phyloP scores from a whole-genome alignment of 164 flowering plant species.

The Akebia trifoliata region DNA sequence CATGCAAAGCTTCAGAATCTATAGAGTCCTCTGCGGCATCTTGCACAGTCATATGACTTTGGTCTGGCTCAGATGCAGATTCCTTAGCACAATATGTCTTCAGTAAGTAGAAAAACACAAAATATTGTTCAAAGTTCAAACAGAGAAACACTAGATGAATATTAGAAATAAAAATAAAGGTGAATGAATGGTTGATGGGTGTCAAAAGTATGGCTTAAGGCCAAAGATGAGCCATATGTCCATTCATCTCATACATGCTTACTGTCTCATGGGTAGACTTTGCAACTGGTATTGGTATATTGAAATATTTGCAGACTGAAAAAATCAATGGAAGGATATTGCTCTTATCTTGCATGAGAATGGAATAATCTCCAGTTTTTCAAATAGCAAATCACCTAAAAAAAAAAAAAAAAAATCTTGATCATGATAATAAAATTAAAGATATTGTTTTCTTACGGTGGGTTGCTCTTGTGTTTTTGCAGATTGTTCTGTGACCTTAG shows the following conservation, averaged over 20 bases:
- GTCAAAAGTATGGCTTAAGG: too few species aligned
- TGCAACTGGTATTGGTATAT: too few species aligned
- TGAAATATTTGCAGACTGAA: too few species aligned
- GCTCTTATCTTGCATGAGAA: too few species aligned
- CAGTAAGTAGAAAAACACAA: conserved; percentile 11
- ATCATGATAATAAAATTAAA: not conserved
- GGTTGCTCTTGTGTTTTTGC: conserved; percentile 61
- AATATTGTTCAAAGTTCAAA: not conserved
- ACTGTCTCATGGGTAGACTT: too few species aligned
- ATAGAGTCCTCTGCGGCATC: conserved; percentile 45
- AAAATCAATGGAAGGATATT: too few species aligned
- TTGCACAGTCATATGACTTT: conserved; percentile 37
- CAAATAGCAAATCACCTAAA: not conserved
- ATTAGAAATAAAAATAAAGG: not conserved
- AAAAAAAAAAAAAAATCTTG: not conserved
- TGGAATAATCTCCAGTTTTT: not conserved
- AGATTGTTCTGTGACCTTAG: conserved; percentile 65
- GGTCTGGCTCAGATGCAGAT: conserved; percentile 51
- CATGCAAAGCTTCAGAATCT: conserved; percentile 42
- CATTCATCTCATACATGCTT: too few species aligned
- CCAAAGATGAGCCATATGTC: too few species aligned
- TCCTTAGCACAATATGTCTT: conserved; percentile 40
- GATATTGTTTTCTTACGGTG: conserved; percentile 40
- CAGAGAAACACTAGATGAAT: not conserved
- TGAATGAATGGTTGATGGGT: too few species aligned